These are phyloP conservation scores for Toxicodendron radicans DNA, from an alignment of 345 rosid genomes.

Conservation along the genomic window DNA sequence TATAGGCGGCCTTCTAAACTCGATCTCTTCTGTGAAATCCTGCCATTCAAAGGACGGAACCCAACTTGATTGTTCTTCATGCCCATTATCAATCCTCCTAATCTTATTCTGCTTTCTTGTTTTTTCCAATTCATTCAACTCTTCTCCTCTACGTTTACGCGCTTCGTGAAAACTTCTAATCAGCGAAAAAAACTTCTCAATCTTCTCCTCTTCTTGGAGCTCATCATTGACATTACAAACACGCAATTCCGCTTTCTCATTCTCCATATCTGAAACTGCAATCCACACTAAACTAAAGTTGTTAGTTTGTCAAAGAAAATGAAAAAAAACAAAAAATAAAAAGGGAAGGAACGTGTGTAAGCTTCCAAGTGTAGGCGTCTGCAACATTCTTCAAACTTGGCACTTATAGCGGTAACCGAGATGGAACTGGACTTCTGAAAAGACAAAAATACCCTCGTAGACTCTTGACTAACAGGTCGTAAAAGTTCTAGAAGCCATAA, in stretches of 20 bases:
- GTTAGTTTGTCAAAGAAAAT: too few species aligned
- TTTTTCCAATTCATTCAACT: conserved; percentile 14
- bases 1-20: conserved; percentile 17
- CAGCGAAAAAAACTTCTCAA: conserved; percentile 32
- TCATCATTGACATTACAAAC: background rate
- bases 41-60: conserved; percentile 36
- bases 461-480: background rate
- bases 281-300: too few species aligned
- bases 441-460: background rate
- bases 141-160: conserved; percentile 21
- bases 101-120: conserved; percentile 14
- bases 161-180: conserved; percentile 30
- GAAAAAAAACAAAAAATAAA: too few species aligned
- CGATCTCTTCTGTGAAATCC: conserved; percentile 29
- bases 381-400: background rate
- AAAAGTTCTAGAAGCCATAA: too few species aligned
- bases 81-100: background rate
- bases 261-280: conserved; percentile 16
- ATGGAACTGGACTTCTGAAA: background rate
- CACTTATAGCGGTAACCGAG: background rate
- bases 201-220: conserved; percentile 25
- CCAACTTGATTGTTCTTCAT: conserved; percentile 22
- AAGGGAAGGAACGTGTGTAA: background rate
- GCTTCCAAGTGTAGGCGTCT: background rate
- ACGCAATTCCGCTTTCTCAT: background rate